These are phyloP conservation scores for Fusarium sp. DNA, from an alignment of 2,329 filamentous ascomycete species.

Conservation along the genomic window DNA sequence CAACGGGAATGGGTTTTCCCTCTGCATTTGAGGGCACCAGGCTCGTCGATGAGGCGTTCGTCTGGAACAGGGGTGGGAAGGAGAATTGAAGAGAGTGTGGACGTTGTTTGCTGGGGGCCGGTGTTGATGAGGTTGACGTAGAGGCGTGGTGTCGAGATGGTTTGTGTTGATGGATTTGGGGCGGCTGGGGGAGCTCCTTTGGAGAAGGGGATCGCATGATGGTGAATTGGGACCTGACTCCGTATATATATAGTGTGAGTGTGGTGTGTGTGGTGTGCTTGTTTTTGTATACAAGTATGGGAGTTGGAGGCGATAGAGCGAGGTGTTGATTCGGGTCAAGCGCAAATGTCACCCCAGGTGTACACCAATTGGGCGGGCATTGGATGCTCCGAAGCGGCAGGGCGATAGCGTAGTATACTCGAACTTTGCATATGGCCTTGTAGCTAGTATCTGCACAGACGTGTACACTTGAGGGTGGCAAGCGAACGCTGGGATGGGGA, in stretches of 20 bases:
- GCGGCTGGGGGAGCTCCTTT: slow-evolving; percentile 29
- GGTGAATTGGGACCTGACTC: slow-evolving; percentile 9
- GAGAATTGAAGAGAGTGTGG: slow-evolving; percentile 57
- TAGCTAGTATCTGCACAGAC: slow-evolving; percentile 21
- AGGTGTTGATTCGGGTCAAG: slow-evolving; percentile 24
- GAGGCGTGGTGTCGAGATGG: slow-evolving; percentile 39
- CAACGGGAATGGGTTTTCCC: slow-evolving; percentile 64
- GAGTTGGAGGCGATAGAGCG: slow-evolving; percentile 17
- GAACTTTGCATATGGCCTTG: slow-evolving; percentile 32
- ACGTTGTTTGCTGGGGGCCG: slow-evolving; percentile 39
- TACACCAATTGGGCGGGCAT: slow-evolving; percentile 38
- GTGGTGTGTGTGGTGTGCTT: slow-evolving; percentile 4
- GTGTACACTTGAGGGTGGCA: slow-evolving; percentile 34
- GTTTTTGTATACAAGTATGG: slow-evolving; percentile 15
- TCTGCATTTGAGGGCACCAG: slow-evolving; percentile 64
- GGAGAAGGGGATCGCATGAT: slow-evolving; percentile 30
- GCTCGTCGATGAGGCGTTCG: slow-evolving; percentile 62
- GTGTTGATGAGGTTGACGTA: slow-evolving; percentile 38
- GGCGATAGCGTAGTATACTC: slow-evolving; percentile 12
- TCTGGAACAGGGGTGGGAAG: slow-evolving; percentile 59
- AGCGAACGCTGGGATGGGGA: slow-evolving; percentile 29
- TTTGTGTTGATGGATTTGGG: slow-evolving; percentile 30
- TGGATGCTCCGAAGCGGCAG: slow-evolving; percentile 20
- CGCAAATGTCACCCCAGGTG: slow-evolving; percentile 29
- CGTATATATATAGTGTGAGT: slow-evolving; percentile 31